Percentiles rank a stretch among this genome's conserved stretches.
Conservation (phyloP, 2,329 filamentous ascomycete species). For the Gremmenia infestans region DNA sequence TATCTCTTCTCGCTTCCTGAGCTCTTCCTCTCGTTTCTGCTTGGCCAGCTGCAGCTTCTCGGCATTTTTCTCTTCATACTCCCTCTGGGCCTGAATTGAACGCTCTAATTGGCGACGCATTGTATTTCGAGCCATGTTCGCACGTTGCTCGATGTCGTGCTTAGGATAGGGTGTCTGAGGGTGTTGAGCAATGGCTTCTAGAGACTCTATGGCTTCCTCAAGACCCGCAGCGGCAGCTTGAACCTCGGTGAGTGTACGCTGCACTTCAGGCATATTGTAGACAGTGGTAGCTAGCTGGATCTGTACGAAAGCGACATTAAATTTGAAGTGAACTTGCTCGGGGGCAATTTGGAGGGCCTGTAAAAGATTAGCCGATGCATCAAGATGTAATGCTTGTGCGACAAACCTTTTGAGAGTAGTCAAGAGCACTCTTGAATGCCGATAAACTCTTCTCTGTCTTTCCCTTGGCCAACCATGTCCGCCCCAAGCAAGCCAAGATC, state of each 20-base stretch:
- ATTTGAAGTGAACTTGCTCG: constrained; percentile 85
- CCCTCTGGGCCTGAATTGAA: constrained; percentile 75
- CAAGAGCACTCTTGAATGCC: constrained; percentile 59
- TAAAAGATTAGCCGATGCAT: constrained; percentile 21
- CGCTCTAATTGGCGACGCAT: constrained; percentile 88
- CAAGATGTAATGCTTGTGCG: background rate
- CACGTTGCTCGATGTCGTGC: constrained; percentile 86
- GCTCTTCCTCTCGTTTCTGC: constrained; percentile 73
- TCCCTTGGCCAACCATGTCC: constrained; percentile 64
- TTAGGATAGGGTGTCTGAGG: constrained; percentile 80
- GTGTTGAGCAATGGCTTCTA: constrained; percentile 58
- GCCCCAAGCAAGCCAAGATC: constrained; percentile 65
- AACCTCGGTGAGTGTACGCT: constrained; percentile 75
- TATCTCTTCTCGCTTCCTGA: constrained; percentile 72
- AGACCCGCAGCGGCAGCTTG: constrained; percentile 75
- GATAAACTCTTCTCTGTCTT: constrained; percentile 58
- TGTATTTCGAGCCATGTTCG: constrained; percentile 95
- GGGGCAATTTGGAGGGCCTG: constrained; percentile 73
- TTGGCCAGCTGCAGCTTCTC: constrained; percentile 79
- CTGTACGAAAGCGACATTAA: constrained; percentile 97
- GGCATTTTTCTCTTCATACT: constrained; percentile 91
- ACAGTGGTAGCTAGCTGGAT: constrained; percentile 86
- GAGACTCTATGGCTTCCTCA: constrained; percentile 74
- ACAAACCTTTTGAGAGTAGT: constrained; percentile 58
- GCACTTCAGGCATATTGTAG: constrained; percentile 66